Evolutionary conservation across 108 stramenopile genomes (phyloP), one percentile per base, ranked within the genome.

Genomic region (Epithemia pelagica): DNA sequence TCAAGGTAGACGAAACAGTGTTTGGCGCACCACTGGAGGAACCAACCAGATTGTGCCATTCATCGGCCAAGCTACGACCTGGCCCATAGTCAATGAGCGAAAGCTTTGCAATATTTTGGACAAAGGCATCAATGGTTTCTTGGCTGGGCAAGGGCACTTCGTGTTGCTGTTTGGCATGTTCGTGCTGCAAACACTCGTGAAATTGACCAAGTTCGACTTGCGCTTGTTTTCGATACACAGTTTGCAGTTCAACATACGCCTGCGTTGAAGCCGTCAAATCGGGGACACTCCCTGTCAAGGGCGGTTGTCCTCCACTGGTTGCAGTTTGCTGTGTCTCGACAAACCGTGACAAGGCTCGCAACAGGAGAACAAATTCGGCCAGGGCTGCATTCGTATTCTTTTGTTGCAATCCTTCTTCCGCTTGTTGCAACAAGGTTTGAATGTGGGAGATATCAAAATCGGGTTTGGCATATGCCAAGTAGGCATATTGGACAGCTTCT

Each of bases 211-310:
- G 33, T 64, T 95, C 96, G 27, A 33, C 60, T 46, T 85, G 73
- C 0, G 93, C 94, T 66, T 90, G 80, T 18, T 66, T 64, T 28
- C 75, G 65, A 77, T 96, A 98, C 0, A 86, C 62, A 26, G 72
- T 67, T 66, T 98, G 96, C 66, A 98, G 68, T 27, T 76, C 65
- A 24, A 96, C 82, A 79, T 88, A 98, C 28, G 62, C 55, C 10
- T 75, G 66, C 20, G 95, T 96, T 31, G 87, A 84, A 1, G 91
- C 82, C 0, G 94, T 92, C 96, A 96, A 96, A 72, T 98, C 97
- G 0, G 97, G 97, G 28, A 98, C 82, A 2, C 73, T 77, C 0
- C 95, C 96, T 54, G 85, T 73, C 31, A 98, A 57, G 1, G 97
- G 97, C 25, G 89, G 85, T n/a, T n/a, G n/a, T n/a, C n/a, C n/a